Evolutionary conservation across 2,329 filamentous ascomycete genomes (phyloP), one percentile per base, ranked within the genome.

Genomic region (Aureobasidium sp.): DNA sequence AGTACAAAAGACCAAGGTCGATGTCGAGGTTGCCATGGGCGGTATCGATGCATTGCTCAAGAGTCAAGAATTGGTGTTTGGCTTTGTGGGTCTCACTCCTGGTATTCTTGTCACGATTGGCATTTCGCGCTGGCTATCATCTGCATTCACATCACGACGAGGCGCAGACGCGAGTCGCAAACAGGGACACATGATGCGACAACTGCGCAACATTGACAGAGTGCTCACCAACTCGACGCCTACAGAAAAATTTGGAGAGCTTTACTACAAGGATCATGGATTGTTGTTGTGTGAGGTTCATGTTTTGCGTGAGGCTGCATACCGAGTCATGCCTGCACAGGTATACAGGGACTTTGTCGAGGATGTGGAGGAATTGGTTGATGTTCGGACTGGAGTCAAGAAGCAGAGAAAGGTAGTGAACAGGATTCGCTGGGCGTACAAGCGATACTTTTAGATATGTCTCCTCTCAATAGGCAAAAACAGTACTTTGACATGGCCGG

Each of bases 1-100:
- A 72, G 87, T 99, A 41, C 94, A 99, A 71, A 99, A 99, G 81
- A 97, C 94, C 26, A 99, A 99, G 78, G 94, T 99, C 9, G 94
- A 99, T 71, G 86, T 99, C 13, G 94, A 99, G 74, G 87, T 97
- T 65, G 94, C 94, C 15, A 92, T 99, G 78, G 91, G 89, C 64
- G 94, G 94, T 20, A 99, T 99, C 67, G 93, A 99, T 78, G 86
- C 91, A 37, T 82, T 99, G 36, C 82, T 99, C 63, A 96, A 94
- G 78, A 97, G 92, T 70, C 94, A 99, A 72, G 93, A 99, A 72
- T 82, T 99, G 52, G 90, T 99, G 27, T 99, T 99, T 76, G 94
- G 91, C n/a, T 96, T 99, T 71, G 87, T 99, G 41, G 92, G 92
- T 6, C 79, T 99, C 29, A 97, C 94, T 0, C 94, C 94, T 0